Conservation (phyloP, 2,329 filamentous ascomycete genomes). For the Chrysosporium queenslandicum region DNA sequence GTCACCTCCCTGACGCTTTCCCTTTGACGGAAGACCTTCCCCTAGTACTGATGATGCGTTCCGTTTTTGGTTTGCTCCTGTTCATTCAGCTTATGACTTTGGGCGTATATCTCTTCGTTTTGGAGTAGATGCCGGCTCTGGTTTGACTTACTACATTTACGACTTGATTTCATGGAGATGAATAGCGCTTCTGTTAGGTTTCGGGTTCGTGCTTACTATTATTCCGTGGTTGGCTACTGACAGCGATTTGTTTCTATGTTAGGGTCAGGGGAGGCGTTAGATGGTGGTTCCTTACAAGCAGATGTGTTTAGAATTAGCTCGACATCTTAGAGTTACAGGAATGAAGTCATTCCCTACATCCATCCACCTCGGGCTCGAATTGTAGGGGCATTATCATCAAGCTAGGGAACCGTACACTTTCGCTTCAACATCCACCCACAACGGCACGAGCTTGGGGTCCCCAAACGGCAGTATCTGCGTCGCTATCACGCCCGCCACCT, state of each 20-base stretch:
- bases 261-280: not conserved
- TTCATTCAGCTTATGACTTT: not conserved
- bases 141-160: not conserved
- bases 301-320: not conserved
- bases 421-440: constrained; percentile 31
- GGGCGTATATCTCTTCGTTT: not conserved
- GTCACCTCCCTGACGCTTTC: no score
- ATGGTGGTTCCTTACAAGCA: not conserved
- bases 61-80: not conserved
- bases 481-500: constrained; percentile 45
- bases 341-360: not conserved
- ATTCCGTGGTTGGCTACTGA: not conserved
- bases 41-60: not conserved
- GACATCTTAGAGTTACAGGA: not conserved
- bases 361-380: not conserved
- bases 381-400: not conserved
- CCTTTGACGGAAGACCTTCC: not conserved
- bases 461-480: constrained; percentile 45
- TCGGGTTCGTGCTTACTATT: not conserved
- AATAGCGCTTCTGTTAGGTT: constrained; percentile 1
- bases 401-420: constrained; percentile 26
- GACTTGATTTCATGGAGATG: not conserved
- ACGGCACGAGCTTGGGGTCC: constrained; percentile 32
- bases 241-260: not conserved
- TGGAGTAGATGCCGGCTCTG: not conserved